These are phyloP conservation scores for Venustampulla echinocandica DNA, from an alignment of 495 filamentous ascomycete genomes.

Conservation along the genomic window DNA sequence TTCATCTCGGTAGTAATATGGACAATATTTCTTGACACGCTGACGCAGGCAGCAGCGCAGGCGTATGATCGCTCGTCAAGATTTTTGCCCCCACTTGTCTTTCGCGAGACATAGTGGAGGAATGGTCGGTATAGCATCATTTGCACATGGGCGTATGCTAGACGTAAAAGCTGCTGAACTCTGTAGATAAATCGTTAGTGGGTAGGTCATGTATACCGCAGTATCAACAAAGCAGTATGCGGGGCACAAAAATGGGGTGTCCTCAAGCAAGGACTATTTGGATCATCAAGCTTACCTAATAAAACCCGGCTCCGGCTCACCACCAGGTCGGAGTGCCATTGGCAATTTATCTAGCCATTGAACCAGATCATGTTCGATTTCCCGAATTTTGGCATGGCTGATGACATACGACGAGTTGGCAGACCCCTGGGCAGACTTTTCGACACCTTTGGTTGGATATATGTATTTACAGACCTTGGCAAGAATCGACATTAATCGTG, in stretches of 20 bases:
- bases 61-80: conserved; percentile 81
- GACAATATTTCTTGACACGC: conserved; percentile 86
- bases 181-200: conserved; percentile 31
- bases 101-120: conserved; percentile 81
- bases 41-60: conserved; percentile 87
- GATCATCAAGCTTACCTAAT: conserved; percentile 53
- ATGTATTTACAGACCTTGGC: conserved; percentile 81
- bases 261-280: no score
- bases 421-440: conserved; percentile 42
- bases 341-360: conserved; percentile 78
- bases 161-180: conserved; percentile 76
- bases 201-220: not conserved
- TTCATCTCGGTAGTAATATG: conserved; percentile 90
- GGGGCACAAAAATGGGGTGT: not conserved
- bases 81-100: conserved; percentile 51
- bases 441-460: conserved; percentile 74
- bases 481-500: conserved; percentile 64
- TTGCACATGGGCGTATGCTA: conserved; percentile 85
- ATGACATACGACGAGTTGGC: conserved; percentile 59
- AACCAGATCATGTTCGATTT: conserved; percentile 81
- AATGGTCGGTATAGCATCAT: conserved; percentile 95
- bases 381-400: conserved; percentile 77
- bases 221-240: not conserved
- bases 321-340: conserved; percentile 61
- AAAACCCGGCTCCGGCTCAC: conserved; percentile 62